Evolutionary conservation across 345 rosid species (phyloP).

Genomic region (Stellera chamaejasme): DNA sequence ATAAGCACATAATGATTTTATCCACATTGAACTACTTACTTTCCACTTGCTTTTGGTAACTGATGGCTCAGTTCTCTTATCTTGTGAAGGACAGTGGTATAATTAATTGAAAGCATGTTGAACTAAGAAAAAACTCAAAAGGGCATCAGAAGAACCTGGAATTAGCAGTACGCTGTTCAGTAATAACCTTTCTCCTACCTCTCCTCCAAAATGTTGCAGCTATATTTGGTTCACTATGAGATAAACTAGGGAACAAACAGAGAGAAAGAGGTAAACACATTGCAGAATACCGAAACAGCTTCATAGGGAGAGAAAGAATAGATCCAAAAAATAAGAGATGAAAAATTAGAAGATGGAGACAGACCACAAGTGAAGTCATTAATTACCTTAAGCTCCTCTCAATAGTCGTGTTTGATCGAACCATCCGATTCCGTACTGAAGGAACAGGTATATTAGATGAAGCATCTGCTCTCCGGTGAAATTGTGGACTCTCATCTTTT

Average conservation of each 20-base stretch:
- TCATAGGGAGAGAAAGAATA: neutral
- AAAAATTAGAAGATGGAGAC: neutral
- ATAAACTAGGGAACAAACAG: conserved; percentile 38
- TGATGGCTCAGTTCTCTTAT: too few species aligned
- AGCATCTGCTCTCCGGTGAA: conserved; percentile 55
- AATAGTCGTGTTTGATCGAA: conserved; percentile 40
- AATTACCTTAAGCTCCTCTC: conserved; percentile 76
- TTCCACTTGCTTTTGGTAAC: too few species aligned
- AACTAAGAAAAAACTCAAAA: neutral
- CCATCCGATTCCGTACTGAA: conserved; percentile 61
- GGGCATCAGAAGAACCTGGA: conserved; percentile 60
- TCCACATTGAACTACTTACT: too few species aligned
- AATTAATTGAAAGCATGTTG: too few species aligned
- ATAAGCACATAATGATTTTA: too few species aligned
- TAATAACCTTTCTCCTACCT: conserved; percentile 81
- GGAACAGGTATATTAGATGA: conserved; percentile 60
- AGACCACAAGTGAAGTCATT: neutral
- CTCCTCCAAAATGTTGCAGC: conserved; percentile 83
- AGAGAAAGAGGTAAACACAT: conserved; percentile 8
- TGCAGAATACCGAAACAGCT: conserved; percentile 2
- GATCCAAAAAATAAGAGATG: conserved; percentile 3
- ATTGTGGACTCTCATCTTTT: conserved; percentile 61
- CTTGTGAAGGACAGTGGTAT: too few species aligned
- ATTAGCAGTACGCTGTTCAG: conserved; percentile 92
- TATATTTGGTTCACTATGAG: conserved; percentile 92